These are phyloP conservation scores for Salicornia ramosissima DNA, from an alignment of 148 eudicot genomes.

Conservation along the genomic window DNA sequence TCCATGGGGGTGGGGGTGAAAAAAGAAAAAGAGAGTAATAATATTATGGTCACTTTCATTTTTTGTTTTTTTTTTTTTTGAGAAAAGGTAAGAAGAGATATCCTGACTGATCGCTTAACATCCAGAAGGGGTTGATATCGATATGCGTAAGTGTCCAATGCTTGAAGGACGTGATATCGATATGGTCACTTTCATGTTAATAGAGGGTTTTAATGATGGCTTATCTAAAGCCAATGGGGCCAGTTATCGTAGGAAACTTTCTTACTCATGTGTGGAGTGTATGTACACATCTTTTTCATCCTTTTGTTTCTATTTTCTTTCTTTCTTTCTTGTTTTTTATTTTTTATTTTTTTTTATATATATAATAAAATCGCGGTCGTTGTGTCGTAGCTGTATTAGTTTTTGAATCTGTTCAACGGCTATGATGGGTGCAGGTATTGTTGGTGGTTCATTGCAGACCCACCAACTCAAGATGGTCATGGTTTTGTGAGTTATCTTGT, in stretches of 20 bases:
- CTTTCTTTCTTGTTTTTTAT: not conserved
- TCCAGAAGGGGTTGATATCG: too few species aligned
- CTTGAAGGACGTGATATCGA: too few species aligned
- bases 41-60: slow-evolving; percentile 30
- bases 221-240: slow-evolving; percentile 34
- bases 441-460: slow-evolving; percentile 18
- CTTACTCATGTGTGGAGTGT: slow-evolving; percentile 32
- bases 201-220: slow-evolving; percentile 31
- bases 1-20: not conserved
- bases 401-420: slow-evolving; percentile 23
- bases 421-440: slow-evolving; percentile 29
- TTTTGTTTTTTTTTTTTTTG: too few species aligned
- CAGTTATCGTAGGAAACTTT: slow-evolving; percentile 34
- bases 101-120: too few species aligned
- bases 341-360: too few species aligned
- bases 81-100: too few species aligned
- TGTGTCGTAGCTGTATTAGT: slow-evolving; percentile 11
- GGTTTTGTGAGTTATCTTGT: slow-evolving; percentile 18
- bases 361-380: not conserved
- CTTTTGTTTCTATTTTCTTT: slow-evolving; percentile 13
- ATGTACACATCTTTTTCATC: slow-evolving; percentile 14
- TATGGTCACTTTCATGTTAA: slow-evolving; percentile 32
- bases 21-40: slow-evolving; percentile 11
- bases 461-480: slow-evolving; percentile 22
- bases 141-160: too few species aligned